Conservation (phyloP, 2,329 filamentous ascomycete species). For the Paecilomyces niveus region DNA sequence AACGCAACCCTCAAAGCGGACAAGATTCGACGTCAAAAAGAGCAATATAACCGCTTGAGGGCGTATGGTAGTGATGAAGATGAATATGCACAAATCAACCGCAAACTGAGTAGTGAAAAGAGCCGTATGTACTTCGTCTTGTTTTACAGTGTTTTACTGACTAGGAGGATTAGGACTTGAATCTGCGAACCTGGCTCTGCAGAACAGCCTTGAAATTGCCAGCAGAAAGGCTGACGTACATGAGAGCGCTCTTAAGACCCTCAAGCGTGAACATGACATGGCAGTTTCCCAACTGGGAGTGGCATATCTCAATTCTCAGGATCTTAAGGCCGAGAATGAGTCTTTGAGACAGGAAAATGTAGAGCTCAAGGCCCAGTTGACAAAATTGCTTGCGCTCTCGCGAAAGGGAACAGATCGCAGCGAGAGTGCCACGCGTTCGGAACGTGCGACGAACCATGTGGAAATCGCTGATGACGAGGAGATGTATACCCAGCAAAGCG, state of each 20-base stretch:
- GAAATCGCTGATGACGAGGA: conserved; percentile 25
- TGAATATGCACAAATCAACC: conserved; percentile 25
- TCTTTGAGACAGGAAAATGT: conserved; percentile 29
- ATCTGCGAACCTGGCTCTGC: conserved; percentile 46
- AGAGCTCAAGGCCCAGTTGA: conserved; percentile 30
- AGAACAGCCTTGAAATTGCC: conserved; percentile 48
- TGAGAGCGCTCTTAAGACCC: conserved; percentile 48
- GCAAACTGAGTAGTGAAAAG: conserved; percentile 27
- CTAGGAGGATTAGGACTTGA: conserved; percentile 38
- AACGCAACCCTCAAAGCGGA: conserved; percentile 45
- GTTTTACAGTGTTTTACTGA: conserved; percentile 18
- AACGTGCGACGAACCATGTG: conserved; percentile 17
- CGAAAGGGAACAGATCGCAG: conserved; percentile 17
- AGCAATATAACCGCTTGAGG: conserved; percentile 28
- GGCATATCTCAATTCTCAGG: conserved; percentile 47
- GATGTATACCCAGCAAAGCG: conserved; percentile 22
- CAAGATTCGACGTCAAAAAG: conserved; percentile 22
- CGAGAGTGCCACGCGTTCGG: conserved; percentile 13
- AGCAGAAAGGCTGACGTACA: conserved; percentile 49
- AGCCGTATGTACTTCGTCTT: conserved; percentile 27
- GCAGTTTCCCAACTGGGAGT: conserved; percentile 51
- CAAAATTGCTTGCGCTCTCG: conserved; percentile 14
- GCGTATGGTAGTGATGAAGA: conserved; percentile 39
- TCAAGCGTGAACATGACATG: conserved; percentile 51
- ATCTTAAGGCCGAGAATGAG: conserved; percentile 35